phyloP scores from a whole-genome alignment of 306 rosid species.

The Betula pendula region DNA sequence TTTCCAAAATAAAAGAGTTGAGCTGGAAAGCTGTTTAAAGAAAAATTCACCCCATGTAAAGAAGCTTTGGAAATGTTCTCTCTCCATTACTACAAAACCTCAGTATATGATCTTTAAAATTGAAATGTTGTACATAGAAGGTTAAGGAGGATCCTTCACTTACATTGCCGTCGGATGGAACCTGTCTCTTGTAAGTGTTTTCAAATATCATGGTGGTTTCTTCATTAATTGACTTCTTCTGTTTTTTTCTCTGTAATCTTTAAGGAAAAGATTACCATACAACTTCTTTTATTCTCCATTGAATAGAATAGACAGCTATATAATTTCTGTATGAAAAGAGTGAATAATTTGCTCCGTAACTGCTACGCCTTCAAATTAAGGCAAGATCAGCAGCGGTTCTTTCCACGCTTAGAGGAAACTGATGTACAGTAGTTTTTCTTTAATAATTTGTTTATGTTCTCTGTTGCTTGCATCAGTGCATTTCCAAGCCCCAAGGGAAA shows the following conservation, averaged over 20 bases:
- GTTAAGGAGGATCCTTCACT: not conserved
- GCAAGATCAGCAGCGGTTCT: constrained; percentile 7
- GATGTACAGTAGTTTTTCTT: not conserved
- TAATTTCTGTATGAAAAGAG: not conserved
- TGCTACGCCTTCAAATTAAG: not conserved
- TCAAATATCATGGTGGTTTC: not conserved
- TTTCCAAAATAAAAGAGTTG: constrained; percentile 37
- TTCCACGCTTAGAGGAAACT: not conserved
- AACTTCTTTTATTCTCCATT: constrained; percentile 1
- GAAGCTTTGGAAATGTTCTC: not conserved
- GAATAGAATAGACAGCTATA: constrained; percentile 5
- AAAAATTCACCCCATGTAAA: not conserved
- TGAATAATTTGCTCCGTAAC: too few species aligned
- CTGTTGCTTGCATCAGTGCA: too few species aligned
- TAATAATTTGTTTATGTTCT: too few species aligned
- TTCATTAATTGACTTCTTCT: not conserved
- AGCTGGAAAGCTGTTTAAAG: constrained; percentile 34
- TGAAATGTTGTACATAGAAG: not conserved
- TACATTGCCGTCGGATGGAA: not conserved
- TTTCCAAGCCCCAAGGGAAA: too few species aligned
- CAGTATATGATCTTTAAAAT: too few species aligned
- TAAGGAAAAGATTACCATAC: not conserved
- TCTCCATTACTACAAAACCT: not conserved
- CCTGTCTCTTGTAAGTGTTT: not conserved
- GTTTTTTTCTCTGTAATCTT: not conserved